These are phyloP conservation scores for Backusella parvicylindrica DNA, from an alignment of 192 early-diverging fungal genomes.

Conservation along the genomic window DNA sequence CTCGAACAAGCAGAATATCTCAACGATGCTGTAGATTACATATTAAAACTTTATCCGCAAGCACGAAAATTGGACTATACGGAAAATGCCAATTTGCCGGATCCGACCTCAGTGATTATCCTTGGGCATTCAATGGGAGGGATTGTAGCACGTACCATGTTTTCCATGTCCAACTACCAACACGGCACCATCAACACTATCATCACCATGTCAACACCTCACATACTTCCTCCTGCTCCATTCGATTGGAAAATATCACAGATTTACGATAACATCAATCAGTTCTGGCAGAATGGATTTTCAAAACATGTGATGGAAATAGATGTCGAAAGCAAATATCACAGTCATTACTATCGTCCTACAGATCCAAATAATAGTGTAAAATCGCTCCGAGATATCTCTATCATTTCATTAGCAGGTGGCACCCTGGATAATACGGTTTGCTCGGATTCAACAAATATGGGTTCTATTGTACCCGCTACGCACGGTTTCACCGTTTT, in stretches of 20 bases:
- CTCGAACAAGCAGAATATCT: slow-evolving; percentile 84
- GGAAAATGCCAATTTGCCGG: slow-evolving; percentile 20
- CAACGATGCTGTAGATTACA: slow-evolving; percentile 76
- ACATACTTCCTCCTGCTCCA: slow-evolving; percentile 74
- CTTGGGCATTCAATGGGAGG: slow-evolving; percentile 96
- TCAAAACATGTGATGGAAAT: slow-evolving; percentile 3
- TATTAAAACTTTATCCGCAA: slow-evolving; percentile 65
- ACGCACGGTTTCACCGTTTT: slow-evolving; percentile 78
- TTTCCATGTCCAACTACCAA: slow-evolving; percentile 66
- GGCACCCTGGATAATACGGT: slow-evolving; percentile 86
- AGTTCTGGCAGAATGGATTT: slow-evolving; percentile 62
- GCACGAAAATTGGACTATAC: slow-evolving; percentile 27
- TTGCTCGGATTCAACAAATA: slow-evolving; percentile 75
- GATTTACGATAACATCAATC: slow-evolving; percentile 68
- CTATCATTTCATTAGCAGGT: slow-evolving; percentile 85
- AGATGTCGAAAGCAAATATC: slow-evolving; percentile 2
- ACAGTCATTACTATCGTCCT: not conserved
- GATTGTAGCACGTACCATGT: slow-evolving; percentile 78
- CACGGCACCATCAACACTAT: slow-evolving; percentile 76
- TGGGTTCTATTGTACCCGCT: slow-evolving; percentile 60
- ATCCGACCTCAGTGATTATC: slow-evolving; percentile 75
- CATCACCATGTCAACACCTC: slow-evolving; percentile 87
- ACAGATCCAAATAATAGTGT: not conserved
- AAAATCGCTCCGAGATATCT: slow-evolving; percentile 48
- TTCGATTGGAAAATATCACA: slow-evolving; percentile 60